Percentiles rank a stretch among this genome's conserved stretches.
Conservation (phyloP, 306 rosid species). For the Cicer pinnatifidum region DNA sequence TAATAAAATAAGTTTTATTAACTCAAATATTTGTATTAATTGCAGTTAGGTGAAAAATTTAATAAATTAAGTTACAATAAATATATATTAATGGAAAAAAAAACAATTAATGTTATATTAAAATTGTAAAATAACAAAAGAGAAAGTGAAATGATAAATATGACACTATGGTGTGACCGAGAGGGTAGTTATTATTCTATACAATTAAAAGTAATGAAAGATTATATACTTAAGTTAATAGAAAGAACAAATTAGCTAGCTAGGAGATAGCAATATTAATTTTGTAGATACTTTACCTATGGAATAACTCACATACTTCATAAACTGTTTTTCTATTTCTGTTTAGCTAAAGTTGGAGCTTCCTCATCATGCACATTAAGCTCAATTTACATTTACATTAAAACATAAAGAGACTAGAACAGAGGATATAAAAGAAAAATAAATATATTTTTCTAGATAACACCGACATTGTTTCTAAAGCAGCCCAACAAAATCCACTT, state of each 20-base stretch:
- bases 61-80: too few relatives aligned
- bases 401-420: slow-evolving; percentile 31
- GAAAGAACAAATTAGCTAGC: too few relatives aligned
- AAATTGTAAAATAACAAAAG: too few relatives aligned
- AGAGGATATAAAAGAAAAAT: slow-evolving; percentile 37
- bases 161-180: too few relatives aligned
- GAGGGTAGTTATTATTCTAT: neutral
- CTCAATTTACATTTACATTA: slow-evolving; percentile 57
- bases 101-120: too few relatives aligned
- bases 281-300: slow-evolving; percentile 11
- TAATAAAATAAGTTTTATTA: too few relatives aligned
- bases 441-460: slow-evolving; percentile 40
- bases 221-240: neutral
- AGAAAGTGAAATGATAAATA: too few relatives aligned
- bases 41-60: too few relatives aligned
- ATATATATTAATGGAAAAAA: too few relatives aligned
- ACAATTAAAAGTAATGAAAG: neutral
- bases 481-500: slow-evolving; percentile 37
- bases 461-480: slow-evolving; percentile 45
- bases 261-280: neutral
- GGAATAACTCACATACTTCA: slow-evolving; percentile 15
- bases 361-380: slow-evolving; percentile 49
- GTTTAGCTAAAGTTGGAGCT: slow-evolving; percentile 45
- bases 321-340: slow-evolving; percentile 28
- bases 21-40: too few relatives aligned